Evolutionary conservation across 768 basidiomycete species (phyloP).

Genomic region (Plicaturopsis crispa): DNA sequence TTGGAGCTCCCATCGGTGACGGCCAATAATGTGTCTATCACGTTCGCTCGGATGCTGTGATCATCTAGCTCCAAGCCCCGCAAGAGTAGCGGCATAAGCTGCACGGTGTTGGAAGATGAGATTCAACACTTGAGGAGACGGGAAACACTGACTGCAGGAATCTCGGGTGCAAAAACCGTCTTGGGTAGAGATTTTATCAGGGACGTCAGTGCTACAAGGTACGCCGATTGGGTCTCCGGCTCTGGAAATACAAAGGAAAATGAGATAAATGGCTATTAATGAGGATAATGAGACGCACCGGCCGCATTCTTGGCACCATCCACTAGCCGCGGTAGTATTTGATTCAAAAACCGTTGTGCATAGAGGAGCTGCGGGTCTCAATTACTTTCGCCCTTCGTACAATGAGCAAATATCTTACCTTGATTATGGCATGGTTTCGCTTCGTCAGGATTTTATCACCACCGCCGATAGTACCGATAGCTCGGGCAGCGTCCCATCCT

Average conservation of each 20-base stretch:
- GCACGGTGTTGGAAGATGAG: conserved; percentile 1
- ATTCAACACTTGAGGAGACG: background rate
- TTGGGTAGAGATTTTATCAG: conserved; percentile 78
- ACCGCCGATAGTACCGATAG: conserved; percentile 59
- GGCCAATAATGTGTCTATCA: conserved; percentile 71
- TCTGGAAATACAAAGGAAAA: conserved; percentile 26
- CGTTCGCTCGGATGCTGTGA: conserved; percentile 63
- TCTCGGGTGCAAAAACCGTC: conserved; percentile 59
- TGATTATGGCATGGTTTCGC: conserved; percentile 67
- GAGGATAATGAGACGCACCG: conserved; percentile 30
- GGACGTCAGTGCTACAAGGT: conserved; percentile 77
- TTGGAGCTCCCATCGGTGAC: conserved; percentile 55
- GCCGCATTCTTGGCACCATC: conserved; percentile 48
- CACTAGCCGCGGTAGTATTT: conserved; percentile 69
- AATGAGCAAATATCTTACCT: conserved; percentile 38
- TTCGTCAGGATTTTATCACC: conserved; percentile 66
- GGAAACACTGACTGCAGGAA: conserved; percentile 42
- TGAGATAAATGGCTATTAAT: background rate
- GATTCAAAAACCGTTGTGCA: conserved; percentile 67
- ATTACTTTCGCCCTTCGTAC: conserved; percentile 1
- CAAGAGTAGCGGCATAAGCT: conserved; percentile 88
- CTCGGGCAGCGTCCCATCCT: conserved; percentile 67
- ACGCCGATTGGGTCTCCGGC: conserved; percentile 48
- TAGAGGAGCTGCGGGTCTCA: conserved; percentile 50
- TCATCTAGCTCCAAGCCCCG: conserved; percentile 78